Base-by-base conservation (phyloP, 495 filamentous ascomycete genomes). In the Trichoderma reesei region DNA sequence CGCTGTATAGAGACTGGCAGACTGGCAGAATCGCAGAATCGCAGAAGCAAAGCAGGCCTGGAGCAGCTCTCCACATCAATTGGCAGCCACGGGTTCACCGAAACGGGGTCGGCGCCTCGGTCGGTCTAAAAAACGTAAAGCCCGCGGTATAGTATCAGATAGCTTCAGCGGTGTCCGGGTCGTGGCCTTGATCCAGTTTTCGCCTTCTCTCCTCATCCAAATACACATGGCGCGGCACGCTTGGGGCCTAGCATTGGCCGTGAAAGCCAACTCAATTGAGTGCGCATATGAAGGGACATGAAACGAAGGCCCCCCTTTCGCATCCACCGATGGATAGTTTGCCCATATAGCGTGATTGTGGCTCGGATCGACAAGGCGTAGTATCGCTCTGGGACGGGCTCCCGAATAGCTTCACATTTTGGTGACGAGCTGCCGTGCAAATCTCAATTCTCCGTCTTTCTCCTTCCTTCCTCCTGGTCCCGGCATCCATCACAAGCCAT, bases 321-420 rank as follows among this genome's bases (percentile, higher is more conserved):
- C 51, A 56, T 56, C 51, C 51, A 56, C 51, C 26, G 51, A 31
- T 56, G 9, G 51, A 34, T 33, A 13, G 26, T 31, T 31, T 56
- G 26, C 20, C 16, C 44, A 13, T 18, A 31, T 56, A 56, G 26
- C 20, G 51, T 56, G 51, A 56, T 56, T 56, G 51, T 56, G 51
- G 51, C 51, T 56, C 51, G 33, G 51, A 56, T 56, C 51, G 51
- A 26, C 51, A 56, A 34, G 51, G 26, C 26, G 11, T 56, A 34
- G 11, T 56, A 34, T 56, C 51, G 26, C 48, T 31, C 26, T 34
- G 33, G 31, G 51, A 56, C 26, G 51, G 5, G 3, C 8, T 36
- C 51, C 31, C 5, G 20, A 36, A 33, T 56, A 56, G 51, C 26
- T 8, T 11, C 7, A 31, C 8, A 56, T 44, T n/a, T n/a, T 16